Evolutionary conservation across 2,329 filamentous ascomycete genomes (phyloP).

Genomic region (Cercospora canescens): DNA sequence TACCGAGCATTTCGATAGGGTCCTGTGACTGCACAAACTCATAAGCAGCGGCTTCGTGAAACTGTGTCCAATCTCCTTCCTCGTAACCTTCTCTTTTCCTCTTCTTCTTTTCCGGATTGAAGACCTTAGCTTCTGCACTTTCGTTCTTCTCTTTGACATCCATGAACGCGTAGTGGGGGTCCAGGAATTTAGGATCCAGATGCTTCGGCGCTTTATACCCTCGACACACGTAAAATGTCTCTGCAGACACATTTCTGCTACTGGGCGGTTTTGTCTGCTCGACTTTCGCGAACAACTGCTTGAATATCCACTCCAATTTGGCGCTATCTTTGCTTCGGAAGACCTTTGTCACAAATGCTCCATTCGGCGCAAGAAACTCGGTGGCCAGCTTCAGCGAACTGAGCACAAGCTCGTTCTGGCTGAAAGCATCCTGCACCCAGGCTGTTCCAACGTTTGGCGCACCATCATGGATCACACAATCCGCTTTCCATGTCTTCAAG

Average conservation of each 20-base stretch:
- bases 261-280: slow-evolving; percentile 97
- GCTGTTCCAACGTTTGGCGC: slow-evolving; percentile 97
- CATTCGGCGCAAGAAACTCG: slow-evolving; percentile 85
- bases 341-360: slow-evolving; percentile 95
- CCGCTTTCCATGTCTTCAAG: slow-evolving; percentile 93
- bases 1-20: slow-evolving; percentile 87
- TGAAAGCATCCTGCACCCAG: slow-evolving; percentile 98
- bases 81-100: slow-evolving; percentile 97
- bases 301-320: slow-evolving; percentile 92
- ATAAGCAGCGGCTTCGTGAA: slow-evolving; percentile 82
- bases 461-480: slow-evolving; percentile 93
- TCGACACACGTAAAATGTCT: slow-evolving; percentile 96
- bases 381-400: slow-evolving; percentile 92
- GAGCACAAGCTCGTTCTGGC: slow-evolving; percentile 88
- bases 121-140: slow-evolving; percentile 97
- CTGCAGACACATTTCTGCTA: slow-evolving; percentile 91
- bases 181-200: slow-evolving; percentile 89
- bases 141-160: slow-evolving; percentile 82
- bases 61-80: slow-evolving; percentile 90
- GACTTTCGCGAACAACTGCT: slow-evolving; percentile 91
- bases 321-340: slow-evolving; percentile 98
- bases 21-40: slow-evolving; percentile 94
- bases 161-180: slow-evolving; percentile 86
- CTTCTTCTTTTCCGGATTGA: slow-evolving; percentile 97
- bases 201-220: slow-evolving; percentile 94